A percentile compares a stretch with the other conserved stretches of the same genome.
phyloP scores from a whole-genome alignment of 2,329 filamentous ascomycete genomes.

The Mycocentrospora acerina region DNA sequence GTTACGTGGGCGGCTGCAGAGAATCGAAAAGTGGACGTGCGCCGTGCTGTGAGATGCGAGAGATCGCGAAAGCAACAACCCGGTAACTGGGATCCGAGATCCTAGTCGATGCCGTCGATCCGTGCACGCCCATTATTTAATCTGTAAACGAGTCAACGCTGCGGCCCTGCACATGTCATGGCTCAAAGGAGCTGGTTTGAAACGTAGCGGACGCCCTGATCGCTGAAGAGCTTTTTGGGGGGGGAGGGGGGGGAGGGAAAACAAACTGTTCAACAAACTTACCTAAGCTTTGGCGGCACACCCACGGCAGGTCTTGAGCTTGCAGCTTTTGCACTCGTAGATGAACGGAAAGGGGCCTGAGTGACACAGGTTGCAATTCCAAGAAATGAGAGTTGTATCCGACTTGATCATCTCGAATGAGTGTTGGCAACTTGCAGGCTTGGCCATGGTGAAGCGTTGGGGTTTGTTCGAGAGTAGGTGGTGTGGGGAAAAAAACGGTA shows the following conservation, averaged over 20 bases:
- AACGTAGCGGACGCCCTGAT: constrained; percentile 7
- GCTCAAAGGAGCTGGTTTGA: constrained; percentile 6
- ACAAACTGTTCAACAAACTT: constrained; percentile 5
- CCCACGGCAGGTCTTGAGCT: constrained; percentile 52
- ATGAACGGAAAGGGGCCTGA: constrained; percentile 54
- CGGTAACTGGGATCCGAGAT: constrained; percentile 18
- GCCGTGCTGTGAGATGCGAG: neutral
- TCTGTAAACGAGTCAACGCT: constrained; percentile 29
- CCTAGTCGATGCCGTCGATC: constrained; percentile 26
- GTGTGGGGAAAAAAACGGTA: constrained; percentile 4
- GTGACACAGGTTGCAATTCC: constrained; percentile 56
- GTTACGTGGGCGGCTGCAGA: too few species aligned
- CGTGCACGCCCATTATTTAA: constrained; percentile 19
- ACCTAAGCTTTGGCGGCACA: constrained; percentile 49
- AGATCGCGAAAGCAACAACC: constrained; percentile 5
- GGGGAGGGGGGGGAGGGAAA: too few species aligned
- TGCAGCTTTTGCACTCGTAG: constrained; percentile 54
- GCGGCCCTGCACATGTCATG: constrained; percentile 16
- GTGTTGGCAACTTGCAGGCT: constrained; percentile 51
- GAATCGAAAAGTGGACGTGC: too few species aligned
- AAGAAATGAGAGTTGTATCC: constrained; percentile 53
- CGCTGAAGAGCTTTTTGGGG: neutral
- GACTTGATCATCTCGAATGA: constrained; percentile 55
- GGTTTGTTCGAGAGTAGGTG: constrained; percentile 5
- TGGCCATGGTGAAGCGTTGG: constrained; percentile 44